phyloP scores from a whole-genome alignment of 805 yeast species.

The Barnettozyma salicaria region DNA sequence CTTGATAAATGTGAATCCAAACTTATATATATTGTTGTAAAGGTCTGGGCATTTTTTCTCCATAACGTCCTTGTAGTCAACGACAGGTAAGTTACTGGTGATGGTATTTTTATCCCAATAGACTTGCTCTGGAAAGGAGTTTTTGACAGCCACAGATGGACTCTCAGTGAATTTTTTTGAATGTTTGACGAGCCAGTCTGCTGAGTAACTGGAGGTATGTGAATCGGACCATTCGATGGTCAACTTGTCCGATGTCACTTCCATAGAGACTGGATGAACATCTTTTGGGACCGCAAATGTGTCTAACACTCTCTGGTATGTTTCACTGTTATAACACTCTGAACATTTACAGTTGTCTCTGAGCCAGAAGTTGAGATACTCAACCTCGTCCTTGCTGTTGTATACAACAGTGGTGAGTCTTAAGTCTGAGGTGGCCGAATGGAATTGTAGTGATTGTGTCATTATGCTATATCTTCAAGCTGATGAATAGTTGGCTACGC shows the following conservation, averaged over 20 bases:
- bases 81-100: conserved; percentile 22
- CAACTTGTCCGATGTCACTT: not conserved
- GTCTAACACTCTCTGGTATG: conserved; percentile 55
- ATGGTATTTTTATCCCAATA: conserved; percentile 41
- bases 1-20: conserved; percentile 58
- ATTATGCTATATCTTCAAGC: too few relatives aligned
- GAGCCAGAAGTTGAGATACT: conserved; percentile 49
- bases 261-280: conserved; percentile 16
- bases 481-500: too few relatives aligned
- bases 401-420: conserved; percentile 4
- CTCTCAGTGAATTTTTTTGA: conserved; percentile 28
- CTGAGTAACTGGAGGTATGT: conserved; percentile 17
- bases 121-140: conserved; percentile 35
- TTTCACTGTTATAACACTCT: conserved; percentile 45
- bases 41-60: conserved; percentile 22
- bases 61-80: conserved; percentile 45
- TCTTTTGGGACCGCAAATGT: conserved; percentile 38
- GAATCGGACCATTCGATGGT: conserved; percentile 14
- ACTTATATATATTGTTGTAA: conserved; percentile 23
- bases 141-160: conserved; percentile 28
- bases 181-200: conserved; percentile 21
- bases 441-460: not conserved
- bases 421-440: not conserved
- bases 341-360: conserved; percentile 60
- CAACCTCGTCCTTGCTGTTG: not conserved